phyloP scores from a whole-genome alignment of 129 eudicot genomes.

The Ambrosia artemisiifolia region DNA sequence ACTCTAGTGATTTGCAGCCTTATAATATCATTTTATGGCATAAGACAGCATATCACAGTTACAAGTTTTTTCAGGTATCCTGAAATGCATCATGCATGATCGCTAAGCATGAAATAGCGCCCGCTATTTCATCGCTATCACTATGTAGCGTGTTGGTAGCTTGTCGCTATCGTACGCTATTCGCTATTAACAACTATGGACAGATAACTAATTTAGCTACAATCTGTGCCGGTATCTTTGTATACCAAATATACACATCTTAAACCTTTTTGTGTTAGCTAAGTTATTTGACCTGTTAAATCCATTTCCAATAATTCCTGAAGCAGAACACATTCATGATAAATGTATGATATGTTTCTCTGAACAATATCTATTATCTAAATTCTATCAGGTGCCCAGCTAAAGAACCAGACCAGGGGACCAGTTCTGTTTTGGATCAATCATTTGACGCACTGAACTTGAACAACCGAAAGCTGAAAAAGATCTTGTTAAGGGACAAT shows the following conservation, averaged over 20 bases:
- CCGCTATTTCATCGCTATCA: no score
- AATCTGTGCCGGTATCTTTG: no score
- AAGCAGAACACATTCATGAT: background rate
- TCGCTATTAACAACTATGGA: no score
- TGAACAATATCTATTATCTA: background rate
- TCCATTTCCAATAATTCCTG: background rate
- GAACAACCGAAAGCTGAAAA: background rate
- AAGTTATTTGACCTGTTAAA: background rate
- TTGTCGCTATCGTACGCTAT: no score
- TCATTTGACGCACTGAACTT: background rate
- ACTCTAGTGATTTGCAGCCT: no score
- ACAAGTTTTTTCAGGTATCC: background rate
- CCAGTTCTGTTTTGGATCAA: background rate
- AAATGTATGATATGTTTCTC: background rate
- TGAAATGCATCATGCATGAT: background rate
- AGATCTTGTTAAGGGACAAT: background rate
- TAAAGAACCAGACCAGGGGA: conserved; percentile 10
- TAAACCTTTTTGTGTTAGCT: background rate
- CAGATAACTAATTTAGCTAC: no score
- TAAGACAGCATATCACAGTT: background rate
- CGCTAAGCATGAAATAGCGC: background rate
- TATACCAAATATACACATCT: background rate
- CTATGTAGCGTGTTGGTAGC: no score
- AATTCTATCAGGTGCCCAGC: conserved; percentile 25
- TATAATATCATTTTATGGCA: no score